These are phyloP conservation scores for Hypomyces rosellus DNA, from an alignment of 2,329 filamentous ascomycete species.

Conservation along the genomic window DNA sequence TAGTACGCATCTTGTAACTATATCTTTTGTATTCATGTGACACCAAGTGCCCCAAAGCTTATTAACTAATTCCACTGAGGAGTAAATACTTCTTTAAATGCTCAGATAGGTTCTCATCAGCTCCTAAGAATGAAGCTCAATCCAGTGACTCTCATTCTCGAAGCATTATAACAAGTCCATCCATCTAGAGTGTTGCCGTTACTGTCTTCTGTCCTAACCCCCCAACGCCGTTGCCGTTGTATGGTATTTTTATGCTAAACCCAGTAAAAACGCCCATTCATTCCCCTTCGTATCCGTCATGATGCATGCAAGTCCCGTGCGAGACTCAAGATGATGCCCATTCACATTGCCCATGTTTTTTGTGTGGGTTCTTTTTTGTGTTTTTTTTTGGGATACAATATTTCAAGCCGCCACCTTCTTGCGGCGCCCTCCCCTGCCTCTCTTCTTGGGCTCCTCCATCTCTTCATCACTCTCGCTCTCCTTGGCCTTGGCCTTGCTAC, in stretches of 20 bases:
- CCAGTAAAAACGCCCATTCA: conserved; percentile 18
- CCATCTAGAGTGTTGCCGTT: background rate
- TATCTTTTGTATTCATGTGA: too few species aligned
- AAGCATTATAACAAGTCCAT: conserved; percentile 2
- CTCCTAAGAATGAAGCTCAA: too few species aligned
- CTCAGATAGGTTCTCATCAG: background rate
- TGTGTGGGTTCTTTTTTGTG: background rate
- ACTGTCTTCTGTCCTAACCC: conserved; percentile 6
- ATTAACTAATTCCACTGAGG: too few species aligned
- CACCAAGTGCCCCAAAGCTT: too few species aligned
- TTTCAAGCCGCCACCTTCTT: conserved; percentile 37
- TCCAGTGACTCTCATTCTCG: background rate
- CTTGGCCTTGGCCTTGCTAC: conserved; percentile 36
- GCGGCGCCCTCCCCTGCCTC: conserved; percentile 40
- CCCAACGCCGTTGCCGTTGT: conserved; percentile 19
- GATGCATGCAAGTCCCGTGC: background rate
- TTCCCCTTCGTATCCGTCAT: conserved; percentile 8
- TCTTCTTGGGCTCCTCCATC: conserved; percentile 40
- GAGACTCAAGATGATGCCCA: background rate
- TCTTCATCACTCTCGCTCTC: conserved; percentile 51
- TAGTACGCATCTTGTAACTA: too few species aligned
- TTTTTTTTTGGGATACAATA: background rate
- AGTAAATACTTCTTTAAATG: too few species aligned
- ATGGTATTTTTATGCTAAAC: conserved; percentile 16
- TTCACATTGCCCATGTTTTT: background rate